Base-by-base conservation (phyloP, 495 filamentous ascomycete genomes). In the Paragyromitra xinjiangensis region DNA sequence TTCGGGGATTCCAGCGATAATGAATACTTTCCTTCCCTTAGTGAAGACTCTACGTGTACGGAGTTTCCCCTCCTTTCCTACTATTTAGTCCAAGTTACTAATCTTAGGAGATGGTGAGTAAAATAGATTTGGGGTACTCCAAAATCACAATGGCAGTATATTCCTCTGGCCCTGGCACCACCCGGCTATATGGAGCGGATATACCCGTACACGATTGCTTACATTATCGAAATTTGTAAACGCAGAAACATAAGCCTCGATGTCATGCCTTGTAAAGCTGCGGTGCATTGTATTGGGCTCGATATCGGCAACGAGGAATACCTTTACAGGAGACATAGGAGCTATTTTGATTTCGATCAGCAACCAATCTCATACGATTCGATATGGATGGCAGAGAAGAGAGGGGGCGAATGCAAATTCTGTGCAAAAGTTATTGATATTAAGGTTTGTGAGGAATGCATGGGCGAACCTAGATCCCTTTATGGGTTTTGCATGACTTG, bases 141-240 rank as follows among this genome's bases (percentile, higher is more conserved):
- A 34, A 50, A 37, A 66, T 66, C 64, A 4, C 64, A 37, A 66
- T 66, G 26, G 44, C 64, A 66, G 42, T 66, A 66, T 51, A 34
- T 66, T 51, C 44, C 62, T 64, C 34, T 40, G 29, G 29, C 40
- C 1, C 62, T 26, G 12, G 19, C 62, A 64, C 26, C 29, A 9
- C 1, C 42, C 4, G 48, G 40, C 12, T 9, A 34, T 3, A 24
- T 64, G 8, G 62, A 51, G 26, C 44, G 2, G 26, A 66, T 66
- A 50, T 66, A 34, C 44, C 44, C 14, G 7, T 50, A 51, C 16
- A 66, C 62, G 40, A 37, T 66, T 24, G 64, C 64, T 2, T n/a
- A 39, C 16, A 26, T 66, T 7, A 66, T 51, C 64, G 14, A 50
- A 34, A 37, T 66, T 11, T 51, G 64, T 34, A 51, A 66, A 39